phyloP scores from a whole-genome alignment of 78 protist species.

The Guillardia theta region DNA sequence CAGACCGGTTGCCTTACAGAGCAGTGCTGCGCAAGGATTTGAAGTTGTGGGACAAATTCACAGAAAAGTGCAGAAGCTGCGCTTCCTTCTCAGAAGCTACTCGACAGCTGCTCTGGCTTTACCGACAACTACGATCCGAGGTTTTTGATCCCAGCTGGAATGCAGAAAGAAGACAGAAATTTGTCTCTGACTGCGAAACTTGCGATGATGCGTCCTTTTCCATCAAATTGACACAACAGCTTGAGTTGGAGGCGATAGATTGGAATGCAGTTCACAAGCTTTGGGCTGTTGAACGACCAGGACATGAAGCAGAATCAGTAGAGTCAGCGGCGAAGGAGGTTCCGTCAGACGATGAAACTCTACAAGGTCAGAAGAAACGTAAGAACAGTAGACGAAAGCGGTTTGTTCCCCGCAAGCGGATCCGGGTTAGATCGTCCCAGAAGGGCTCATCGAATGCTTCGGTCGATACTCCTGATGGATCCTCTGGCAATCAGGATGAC shows the following conservation, averaged over 20 bases:
- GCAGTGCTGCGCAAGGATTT: conserved; percentile 18
- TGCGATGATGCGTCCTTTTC: background rate
- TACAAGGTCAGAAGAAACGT: background rate
- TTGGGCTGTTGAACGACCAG: background rate
- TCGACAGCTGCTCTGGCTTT: background rate
- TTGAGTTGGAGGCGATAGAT: background rate
- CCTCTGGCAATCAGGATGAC: no score
- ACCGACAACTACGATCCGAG: background rate
- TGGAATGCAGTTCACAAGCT: background rate
- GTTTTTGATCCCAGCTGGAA: background rate
- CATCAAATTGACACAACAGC: background rate
- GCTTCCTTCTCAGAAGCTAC: background rate
- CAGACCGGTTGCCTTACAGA: background rate
- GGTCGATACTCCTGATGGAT: no score
- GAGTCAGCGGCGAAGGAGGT: background rate
- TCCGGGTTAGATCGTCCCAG: background rate
- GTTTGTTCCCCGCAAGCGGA: no score
- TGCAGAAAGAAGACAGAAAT: background rate
- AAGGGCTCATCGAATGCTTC: no score
- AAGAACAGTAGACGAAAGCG: no score
- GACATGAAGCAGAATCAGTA: no score
- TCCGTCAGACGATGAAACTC: no score
- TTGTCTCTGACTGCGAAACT: background rate
- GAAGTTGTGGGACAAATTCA: background rate
- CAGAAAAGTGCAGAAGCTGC: background rate